Evolutionary conservation across 106 monocot genomes (phyloP).

Genomic region (Amphibolis antarctica): DNA sequence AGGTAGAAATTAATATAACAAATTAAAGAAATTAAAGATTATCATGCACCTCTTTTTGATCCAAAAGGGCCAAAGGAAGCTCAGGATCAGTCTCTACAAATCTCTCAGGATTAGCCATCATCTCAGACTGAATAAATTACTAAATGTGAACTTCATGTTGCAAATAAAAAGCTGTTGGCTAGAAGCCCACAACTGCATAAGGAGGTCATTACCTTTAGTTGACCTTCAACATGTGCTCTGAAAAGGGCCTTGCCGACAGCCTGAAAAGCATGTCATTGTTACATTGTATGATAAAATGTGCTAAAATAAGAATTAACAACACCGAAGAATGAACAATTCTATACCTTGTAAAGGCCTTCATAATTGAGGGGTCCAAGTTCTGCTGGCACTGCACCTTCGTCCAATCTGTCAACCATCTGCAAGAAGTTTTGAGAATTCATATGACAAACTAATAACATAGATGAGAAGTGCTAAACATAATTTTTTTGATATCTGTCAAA

Average conservation of each 20-base stretch:
- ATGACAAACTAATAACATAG: background rate
- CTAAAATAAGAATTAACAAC: background rate
- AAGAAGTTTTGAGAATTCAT: background rate
- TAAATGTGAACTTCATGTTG: background rate
- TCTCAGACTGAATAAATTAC: slow-evolving; percentile 56
- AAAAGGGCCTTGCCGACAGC: slow-evolving; percentile 83
- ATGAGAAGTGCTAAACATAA: too few relatives aligned
- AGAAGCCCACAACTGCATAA: background rate
- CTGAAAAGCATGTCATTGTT: slow-evolving; percentile 35
- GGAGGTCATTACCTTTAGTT: slow-evolving; percentile 55
- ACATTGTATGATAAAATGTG: slow-evolving; percentile 4
- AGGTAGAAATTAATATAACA: background rate
- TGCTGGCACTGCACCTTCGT: slow-evolving; percentile 65
- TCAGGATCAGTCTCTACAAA: slow-evolving; percentile 95
- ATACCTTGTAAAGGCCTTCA: slow-evolving; percentile 74
- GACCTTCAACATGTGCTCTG: slow-evolving; percentile 94
- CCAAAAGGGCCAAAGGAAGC: slow-evolving; percentile 87
- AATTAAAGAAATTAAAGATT: background rate
- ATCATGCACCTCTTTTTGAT: slow-evolving; percentile 81
- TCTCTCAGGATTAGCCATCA: slow-evolving; percentile 79
- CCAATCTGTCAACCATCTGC: slow-evolving; percentile 93
- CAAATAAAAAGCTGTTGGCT: background rate
- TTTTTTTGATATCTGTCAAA: too few relatives aligned
- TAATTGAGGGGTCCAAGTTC: slow-evolving; percentile 87
- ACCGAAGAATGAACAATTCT: slow-evolving; percentile 7